Evolutionary conservation across 495 filamentous ascomycete species (phyloP).

Genomic region (Penicillium steckii): DNA sequence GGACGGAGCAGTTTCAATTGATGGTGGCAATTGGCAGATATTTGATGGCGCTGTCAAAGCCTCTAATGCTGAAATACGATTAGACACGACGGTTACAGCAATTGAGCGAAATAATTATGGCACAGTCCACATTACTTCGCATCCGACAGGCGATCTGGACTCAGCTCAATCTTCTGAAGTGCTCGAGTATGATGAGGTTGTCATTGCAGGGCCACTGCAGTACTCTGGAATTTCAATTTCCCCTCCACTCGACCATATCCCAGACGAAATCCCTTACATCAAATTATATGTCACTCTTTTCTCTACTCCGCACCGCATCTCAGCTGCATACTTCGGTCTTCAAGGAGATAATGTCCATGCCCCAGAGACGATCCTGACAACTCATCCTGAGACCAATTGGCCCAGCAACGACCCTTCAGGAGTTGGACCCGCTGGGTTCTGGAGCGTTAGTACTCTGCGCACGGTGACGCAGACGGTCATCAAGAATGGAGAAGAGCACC

Average conservation of each 20-base stretch:
- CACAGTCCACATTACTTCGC: slow-evolving; percentile 52
- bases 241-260: slow-evolving; percentile 51
- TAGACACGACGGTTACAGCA: slow-evolving; percentile 70
- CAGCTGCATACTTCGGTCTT: slow-evolving; percentile 68
- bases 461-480: slow-evolving; percentile 57
- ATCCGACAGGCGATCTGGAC: slow-evolving; percentile 23
- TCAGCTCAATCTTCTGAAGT: slow-evolving; percentile 16
- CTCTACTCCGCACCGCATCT: slow-evolving; percentile 68
- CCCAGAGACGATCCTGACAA: slow-evolving; percentile 80
- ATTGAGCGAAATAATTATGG: slow-evolving; percentile 50
- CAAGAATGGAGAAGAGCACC: slow-evolving; percentile 28
- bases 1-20: slow-evolving; percentile 74
- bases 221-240: slow-evolving; percentile 64
- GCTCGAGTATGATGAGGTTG: slow-evolving; percentile 68
- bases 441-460: slow-evolving; percentile 77
- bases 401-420: slow-evolving; percentile 48
- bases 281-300: slow-evolving; percentile 86
- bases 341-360: slow-evolving; percentile 45
- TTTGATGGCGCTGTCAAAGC: slow-evolving; percentile 76
- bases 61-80: slow-evolving; percentile 55
- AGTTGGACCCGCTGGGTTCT: slow-evolving; percentile 74
- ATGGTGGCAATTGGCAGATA: slow-evolving; percentile 94
- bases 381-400: slow-evolving; percentile 60
- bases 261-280: slow-evolving; percentile 77
- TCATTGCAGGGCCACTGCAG: slow-evolving; percentile 77